Conservation (phyloP, 2,329 filamentous ascomycete genomes). For the Tolypocladium amazonense region DNA sequence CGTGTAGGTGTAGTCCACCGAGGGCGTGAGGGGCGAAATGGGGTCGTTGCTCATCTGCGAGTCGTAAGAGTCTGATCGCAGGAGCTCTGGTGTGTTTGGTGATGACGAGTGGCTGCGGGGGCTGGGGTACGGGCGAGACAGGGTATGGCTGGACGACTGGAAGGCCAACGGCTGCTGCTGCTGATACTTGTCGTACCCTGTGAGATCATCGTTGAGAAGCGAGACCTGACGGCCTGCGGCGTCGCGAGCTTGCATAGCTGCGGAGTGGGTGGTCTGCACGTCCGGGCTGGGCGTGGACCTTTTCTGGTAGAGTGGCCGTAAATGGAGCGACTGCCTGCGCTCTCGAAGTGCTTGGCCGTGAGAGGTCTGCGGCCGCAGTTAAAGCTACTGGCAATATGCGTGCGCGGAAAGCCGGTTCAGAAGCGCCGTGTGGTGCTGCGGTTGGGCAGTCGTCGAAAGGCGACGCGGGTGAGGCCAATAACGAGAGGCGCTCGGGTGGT, state of each 20-base stretch:
- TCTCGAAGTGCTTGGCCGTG: neutral
- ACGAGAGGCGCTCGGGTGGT: neutral
- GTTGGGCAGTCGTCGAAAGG: neutral
- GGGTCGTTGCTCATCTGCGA: slow-evolving; percentile 46
- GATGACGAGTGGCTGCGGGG: slow-evolving; percentile 32
- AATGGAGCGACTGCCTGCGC: neutral
- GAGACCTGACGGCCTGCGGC: slow-evolving; percentile 48
- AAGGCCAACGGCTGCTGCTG: slow-evolving; percentile 20
- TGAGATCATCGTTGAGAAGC: slow-evolving; percentile 44
- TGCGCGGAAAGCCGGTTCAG: neutral
- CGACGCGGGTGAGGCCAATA: neutral
- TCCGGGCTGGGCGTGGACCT: neutral
- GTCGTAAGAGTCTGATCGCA: slow-evolving; percentile 51
- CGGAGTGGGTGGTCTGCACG: neutral
- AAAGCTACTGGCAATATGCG: neutral
- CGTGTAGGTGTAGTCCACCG: slow-evolving; percentile 30
- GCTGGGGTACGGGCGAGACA: slow-evolving; percentile 22
- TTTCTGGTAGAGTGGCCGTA: neutral
- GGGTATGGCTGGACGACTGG: slow-evolving; percentile 21
- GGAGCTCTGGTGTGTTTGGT: slow-evolving; percentile 44
- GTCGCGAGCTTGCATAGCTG: slow-evolving; percentile 42
- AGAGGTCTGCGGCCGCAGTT: neutral
- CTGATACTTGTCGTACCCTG: slow-evolving; percentile 5
- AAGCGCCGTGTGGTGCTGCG: neutral
- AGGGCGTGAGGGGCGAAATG: slow-evolving; percentile 45